Evolutionary conservation across 176 grass and related monocot species (phyloP), one percentile per base, ranked within the genome.

Genomic region (Zoysia japonica): DNA sequence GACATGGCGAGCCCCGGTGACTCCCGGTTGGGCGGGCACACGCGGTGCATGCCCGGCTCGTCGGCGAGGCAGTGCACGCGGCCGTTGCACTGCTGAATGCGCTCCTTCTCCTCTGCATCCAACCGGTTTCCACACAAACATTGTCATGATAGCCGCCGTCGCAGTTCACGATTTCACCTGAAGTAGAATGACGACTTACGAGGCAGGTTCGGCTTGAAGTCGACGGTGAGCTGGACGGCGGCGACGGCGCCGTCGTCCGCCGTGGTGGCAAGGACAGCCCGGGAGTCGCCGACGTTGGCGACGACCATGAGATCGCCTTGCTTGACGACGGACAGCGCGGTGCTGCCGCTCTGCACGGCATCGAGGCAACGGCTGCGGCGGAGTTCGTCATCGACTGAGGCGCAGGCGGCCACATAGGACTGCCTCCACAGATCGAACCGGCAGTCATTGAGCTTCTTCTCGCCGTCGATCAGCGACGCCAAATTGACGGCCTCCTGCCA

Each of bases 1-100:
- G 96, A 99, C 96, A 99, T 99, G 44, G 96, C 96, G 15, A 99
- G 73, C 7, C 96, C 96, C 2, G 92, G 92, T 42, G 81, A 73
- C 53, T 96, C 96, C 77, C 77, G 68, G n/a, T 74, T 67, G 2
- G 92, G 92, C 20, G 79, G 61, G 90, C 92, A 99, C 4, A 99
- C 68, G 38, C 96, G 86, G 85, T 99, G 80, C 75, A 99, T 68
- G 9, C 92, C 90, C 0, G 96, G 96, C 74, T 99, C 96, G 84
- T 99, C 96, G 6, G 39, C 52, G 71, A 89, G 82, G 78, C 76
- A 90, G 28, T 50, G 81, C 78, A 99, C 93, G 2, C 83, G 68
- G 14, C 96, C 96, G 7, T 93, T 96, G 82, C 92, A 93, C 77
- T 76, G 72, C 11, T 36, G 87, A 83, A 99, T 99, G 17, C 96